A percentile compares a stretch with the other conserved stretches of the same genome.
Evolutionary conservation across 2,329 filamentous ascomycete genomes (phyloP).

Genomic region (Neopestalotiopsis rosae): DNA sequence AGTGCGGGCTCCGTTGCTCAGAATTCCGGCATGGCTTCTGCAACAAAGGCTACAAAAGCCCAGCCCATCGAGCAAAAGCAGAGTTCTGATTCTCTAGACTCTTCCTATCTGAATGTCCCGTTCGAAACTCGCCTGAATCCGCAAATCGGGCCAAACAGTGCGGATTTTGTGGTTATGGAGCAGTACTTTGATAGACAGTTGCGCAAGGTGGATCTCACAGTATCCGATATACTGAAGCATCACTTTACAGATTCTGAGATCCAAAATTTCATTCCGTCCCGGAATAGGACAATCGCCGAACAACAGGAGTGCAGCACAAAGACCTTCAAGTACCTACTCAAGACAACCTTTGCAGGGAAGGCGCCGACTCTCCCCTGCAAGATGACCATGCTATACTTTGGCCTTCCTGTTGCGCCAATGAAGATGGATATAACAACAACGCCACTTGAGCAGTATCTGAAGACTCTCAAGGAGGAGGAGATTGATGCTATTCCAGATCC

Average conservation of each 20-base stretch:
- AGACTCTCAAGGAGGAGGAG: background rate
- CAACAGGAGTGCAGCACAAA: slow-evolving; percentile 38
- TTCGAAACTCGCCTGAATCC: slow-evolving; percentile 28
- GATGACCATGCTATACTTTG: slow-evolving; percentile 53
- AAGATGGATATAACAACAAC: slow-evolving; percentile 24
- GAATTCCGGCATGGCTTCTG: background rate
- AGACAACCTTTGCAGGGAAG: slow-evolving; percentile 35
- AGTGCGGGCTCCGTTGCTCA: background rate
- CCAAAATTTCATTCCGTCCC: slow-evolving; percentile 35
- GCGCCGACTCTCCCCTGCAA: slow-evolving; percentile 42
- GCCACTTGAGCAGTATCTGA: background rate
- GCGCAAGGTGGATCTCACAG: slow-evolving; percentile 24
- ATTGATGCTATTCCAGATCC: slow-evolving; percentile 21
- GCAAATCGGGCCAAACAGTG: slow-evolving; percentile 23
- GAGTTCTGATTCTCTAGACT: background rate
- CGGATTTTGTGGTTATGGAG: slow-evolving; percentile 28
- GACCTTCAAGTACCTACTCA: slow-evolving; percentile 37
- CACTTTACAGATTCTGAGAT: slow-evolving; percentile 42
- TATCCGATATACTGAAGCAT: slow-evolving; percentile 38
- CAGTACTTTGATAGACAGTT: slow-evolving; percentile 36
- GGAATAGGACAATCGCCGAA: slow-evolving; percentile 30
- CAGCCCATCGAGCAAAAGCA: background rate
- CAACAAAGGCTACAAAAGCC: background rate
- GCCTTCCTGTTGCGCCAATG: slow-evolving; percentile 49
- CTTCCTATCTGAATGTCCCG: slow-evolving; percentile 25